Evolutionary conservation across 2,329 filamentous ascomycete species (phyloP), one percentile per base, ranked within the genome.

Genomic region (Sclerotinia trifoliorum): DNA sequence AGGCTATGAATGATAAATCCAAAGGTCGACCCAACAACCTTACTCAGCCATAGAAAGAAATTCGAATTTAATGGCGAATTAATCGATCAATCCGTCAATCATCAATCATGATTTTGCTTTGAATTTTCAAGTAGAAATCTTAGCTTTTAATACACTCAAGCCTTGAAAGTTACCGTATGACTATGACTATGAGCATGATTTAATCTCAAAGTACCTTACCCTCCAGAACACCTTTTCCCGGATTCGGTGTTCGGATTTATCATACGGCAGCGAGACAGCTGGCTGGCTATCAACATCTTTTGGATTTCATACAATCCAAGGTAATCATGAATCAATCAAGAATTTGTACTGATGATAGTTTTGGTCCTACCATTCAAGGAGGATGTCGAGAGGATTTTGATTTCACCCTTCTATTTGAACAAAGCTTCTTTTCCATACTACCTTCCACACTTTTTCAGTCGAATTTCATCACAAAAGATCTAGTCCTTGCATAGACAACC

Each of bases 321-420:
- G 42, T 57, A 17, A 51, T 62, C 13, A 39, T 35, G 15, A 39
- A 51, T 62, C 42, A 32, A 48, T 61, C 42, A 48, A 61, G 4
- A 29, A 17, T 32, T 26, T 52, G 48, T 64, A 21, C 15, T 29
- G 55, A 67, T 48, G 32, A 58, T 24, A 42, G 7, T 15, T 67
- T 67, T 19, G 48, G 66, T n/a, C 57, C 66, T 42, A 21, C 17
- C 24, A 48, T 63, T 46, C 7, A n/a, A 11, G 39, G 17, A 2
- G 39, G 17, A 10, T 55, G 57, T 17, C 49, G 57, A 6, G 29
- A 51, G n/a, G 24, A 44, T 5, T 73, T 74, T 26, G 72, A 74
- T 65, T 74, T 74, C 60, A 73, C 72, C 42, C 62, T 74, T 17
- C 32, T 72, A 1, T 74, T 74, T 61, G 72, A 74, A 54, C 71